These are phyloP conservation scores for Diaporthe vaccinii DNA, from an alignment of 2,329 filamentous ascomycete species.

Conservation along the genomic window DNA sequence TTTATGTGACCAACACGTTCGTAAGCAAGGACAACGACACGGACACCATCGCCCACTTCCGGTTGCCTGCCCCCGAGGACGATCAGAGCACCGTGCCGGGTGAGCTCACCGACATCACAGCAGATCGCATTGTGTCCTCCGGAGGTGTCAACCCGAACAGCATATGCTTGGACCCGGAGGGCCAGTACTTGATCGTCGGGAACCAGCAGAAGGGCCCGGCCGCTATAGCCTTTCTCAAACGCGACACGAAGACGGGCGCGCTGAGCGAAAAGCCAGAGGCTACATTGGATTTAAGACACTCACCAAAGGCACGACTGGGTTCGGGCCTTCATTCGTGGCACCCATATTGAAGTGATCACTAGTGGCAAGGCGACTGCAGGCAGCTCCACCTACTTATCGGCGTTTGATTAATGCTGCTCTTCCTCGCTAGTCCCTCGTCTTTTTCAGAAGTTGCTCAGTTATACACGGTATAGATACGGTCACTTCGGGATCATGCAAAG, in stretches of 20 bases:
- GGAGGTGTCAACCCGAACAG: slow-evolving; percentile 59
- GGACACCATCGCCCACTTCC: slow-evolving; percentile 63
- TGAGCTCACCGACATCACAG: slow-evolving; percentile 48
- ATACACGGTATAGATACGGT: background rate
- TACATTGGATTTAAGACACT: slow-evolving; percentile 40
- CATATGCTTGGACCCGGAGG: slow-evolving; percentile 56
- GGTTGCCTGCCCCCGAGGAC: slow-evolving; percentile 45
- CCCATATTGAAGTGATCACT: background rate
- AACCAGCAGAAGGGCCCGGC: slow-evolving; percentile 57
- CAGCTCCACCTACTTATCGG: background rate
- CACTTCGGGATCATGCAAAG: background rate
- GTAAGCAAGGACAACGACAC: slow-evolving; percentile 53
- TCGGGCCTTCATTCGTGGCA: slow-evolving; percentile 51
- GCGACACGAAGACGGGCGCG: slow-evolving; percentile 47
- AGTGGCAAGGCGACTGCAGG: background rate
- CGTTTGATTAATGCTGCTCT: background rate
- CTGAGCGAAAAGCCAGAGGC: slow-evolving; percentile 47
- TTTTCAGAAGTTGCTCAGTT: background rate
- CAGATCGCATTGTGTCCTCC: slow-evolving; percentile 50
- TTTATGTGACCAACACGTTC: slow-evolving; percentile 66
- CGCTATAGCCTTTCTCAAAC: slow-evolving; percentile 56
- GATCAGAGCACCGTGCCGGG: slow-evolving; percentile 45
- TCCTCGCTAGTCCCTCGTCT: background rate
- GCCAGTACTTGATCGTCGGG: slow-evolving; percentile 55
- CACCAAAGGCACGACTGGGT: slow-evolving; percentile 38